A percentile compares a stretch with the other conserved stretches of the same genome.
These are phyloP conservation scores for Aspergillus conjunctus DNA, from an alignment of 495 filamentous ascomycete genomes.

Conservation along the genomic window DNA sequence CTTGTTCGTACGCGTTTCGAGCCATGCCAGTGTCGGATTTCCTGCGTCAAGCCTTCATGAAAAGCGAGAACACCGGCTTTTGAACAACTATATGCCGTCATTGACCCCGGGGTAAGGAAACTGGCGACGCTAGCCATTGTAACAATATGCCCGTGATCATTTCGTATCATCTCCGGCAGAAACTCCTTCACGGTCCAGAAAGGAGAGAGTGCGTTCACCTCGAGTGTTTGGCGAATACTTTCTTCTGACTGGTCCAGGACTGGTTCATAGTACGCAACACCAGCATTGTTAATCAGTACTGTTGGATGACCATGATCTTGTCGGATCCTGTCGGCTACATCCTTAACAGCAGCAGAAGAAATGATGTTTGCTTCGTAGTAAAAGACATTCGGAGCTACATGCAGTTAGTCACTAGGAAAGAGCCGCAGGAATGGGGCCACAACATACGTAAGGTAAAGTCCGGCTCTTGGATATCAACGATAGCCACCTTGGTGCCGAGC, in stretches of 20 bases:
- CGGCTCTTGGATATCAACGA: neutral
- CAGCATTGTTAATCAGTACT: constrained; percentile 64
- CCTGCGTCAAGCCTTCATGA: constrained; percentile 51
- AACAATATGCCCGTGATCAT: constrained; percentile 63
- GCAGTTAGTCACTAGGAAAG: neutral
- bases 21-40: constrained; percentile 43
- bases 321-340: constrained; percentile 47
- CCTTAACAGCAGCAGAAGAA: constrained; percentile 42
- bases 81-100: constrained; percentile 55
- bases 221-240: constrained; percentile 51
- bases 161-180: constrained; percentile 58
- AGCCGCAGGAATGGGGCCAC: neutral
- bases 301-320: constrained; percentile 49
- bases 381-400: constrained; percentile 36
- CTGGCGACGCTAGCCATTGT: constrained; percentile 56
- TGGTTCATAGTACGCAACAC: constrained; percentile 45
- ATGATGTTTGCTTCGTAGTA: constrained; percentile 57
- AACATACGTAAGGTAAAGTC: neutral
- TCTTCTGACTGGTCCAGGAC: constrained; percentile 51
- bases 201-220: constrained; percentile 61
- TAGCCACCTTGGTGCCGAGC: neutral
- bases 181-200: constrained; percentile 60
- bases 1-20: constrained; percentile 45
- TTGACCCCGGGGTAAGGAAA: constrained; percentile 49
- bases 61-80: constrained; percentile 60